phyloP scores from a whole-genome alignment of 225 moss, liverwort and hornwort species.

The Polytrichum formosum region DNA sequence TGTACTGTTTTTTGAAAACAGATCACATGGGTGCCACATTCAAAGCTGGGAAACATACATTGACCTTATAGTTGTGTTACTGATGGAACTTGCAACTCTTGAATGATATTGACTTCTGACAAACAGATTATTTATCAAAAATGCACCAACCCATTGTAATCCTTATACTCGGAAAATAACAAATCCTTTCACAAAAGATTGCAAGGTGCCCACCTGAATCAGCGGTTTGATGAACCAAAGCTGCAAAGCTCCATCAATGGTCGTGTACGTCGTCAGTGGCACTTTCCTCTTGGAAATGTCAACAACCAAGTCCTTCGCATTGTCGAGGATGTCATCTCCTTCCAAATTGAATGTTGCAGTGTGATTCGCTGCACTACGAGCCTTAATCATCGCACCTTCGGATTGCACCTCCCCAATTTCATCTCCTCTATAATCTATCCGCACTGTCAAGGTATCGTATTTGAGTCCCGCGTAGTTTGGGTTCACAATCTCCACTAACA shows the following conservation, averaged over 20 bases:
- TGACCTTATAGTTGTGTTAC: too few species aligned
- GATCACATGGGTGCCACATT: too few species aligned
- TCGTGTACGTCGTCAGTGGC: slow-evolving; percentile 60
- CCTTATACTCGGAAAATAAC: too few species aligned
- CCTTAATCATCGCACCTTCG: slow-evolving; percentile 42
- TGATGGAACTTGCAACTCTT: too few species aligned
- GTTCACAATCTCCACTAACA: slow-evolving; percentile 63
- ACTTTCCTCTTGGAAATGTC: slow-evolving; percentile 57
- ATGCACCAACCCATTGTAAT: too few species aligned
- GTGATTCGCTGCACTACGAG: slow-evolving; percentile 50
- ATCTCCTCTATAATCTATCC: slow-evolving; percentile 60
- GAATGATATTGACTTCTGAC: too few species aligned
- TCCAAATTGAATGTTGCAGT: slow-evolving; percentile 64
- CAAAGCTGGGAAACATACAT: too few species aligned
- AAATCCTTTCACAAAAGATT: neutral
- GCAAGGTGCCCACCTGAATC: slow-evolving; percentile 42
- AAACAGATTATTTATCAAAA: too few species aligned
- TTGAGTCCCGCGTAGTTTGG: slow-evolving; percentile 67
- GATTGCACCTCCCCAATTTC: slow-evolving; percentile 65
- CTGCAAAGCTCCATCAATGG: slow-evolving; percentile 58
- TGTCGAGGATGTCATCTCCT: slow-evolving; percentile 52
- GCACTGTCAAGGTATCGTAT: slow-evolving; percentile 60
- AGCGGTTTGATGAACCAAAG: slow-evolving; percentile 60
- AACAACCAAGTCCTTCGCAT: slow-evolving; percentile 55
- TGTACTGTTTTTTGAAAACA: too few species aligned